Evolutionary conservation across 768 basidiomycete species (phyloP).

Genomic region (Hericium alpestre): DNA sequence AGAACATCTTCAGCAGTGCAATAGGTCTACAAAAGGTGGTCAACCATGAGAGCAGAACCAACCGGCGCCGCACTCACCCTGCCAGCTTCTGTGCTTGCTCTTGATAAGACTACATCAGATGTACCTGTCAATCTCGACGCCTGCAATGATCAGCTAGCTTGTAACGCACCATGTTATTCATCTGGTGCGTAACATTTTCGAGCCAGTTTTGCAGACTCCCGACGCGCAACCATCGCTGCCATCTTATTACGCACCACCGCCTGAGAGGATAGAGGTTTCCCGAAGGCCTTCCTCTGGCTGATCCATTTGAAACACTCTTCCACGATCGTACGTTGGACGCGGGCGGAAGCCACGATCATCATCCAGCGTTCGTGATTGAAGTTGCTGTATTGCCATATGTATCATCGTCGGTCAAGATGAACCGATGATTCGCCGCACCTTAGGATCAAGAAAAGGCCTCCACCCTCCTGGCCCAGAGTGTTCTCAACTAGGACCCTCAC

Average conservation of each 20-base stretch:
- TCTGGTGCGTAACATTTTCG: constrained; percentile 79
- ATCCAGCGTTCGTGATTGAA: constrained; percentile 96
- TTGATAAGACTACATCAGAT: constrained; percentile 41
- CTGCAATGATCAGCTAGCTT: not conserved
- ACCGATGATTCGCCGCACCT: constrained; percentile 23
- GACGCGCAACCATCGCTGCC: constrained; percentile 75
- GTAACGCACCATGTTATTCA: constrained; percentile 61
- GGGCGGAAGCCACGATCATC: constrained; percentile 65
- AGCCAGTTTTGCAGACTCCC: constrained; percentile 78
- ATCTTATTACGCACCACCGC: constrained; percentile 84
- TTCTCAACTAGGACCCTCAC: constrained; percentile 82
- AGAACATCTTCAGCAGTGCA: constrained; percentile 72
- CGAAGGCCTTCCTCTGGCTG: constrained; percentile 83
- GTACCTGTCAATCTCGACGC: constrained; percentile 18
- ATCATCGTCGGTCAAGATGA: constrained; percentile 10
- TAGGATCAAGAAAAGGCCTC: constrained; percentile 55
- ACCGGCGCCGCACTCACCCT: constrained; percentile 34
- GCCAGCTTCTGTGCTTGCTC: constrained; percentile 66
- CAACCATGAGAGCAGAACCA: not conserved
- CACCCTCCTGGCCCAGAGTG: constrained; percentile 71
- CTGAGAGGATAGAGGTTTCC: constrained; percentile 74
- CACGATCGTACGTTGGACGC: constrained; percentile 54
- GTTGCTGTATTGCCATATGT: constrained; percentile 41
- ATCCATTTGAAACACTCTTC: constrained; percentile 91
- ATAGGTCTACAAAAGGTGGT: constrained; percentile 39